Base-by-base conservation (phyloP, 2,329 filamentous ascomycete genomes). In the Helicocarpus griseus region DNA sequence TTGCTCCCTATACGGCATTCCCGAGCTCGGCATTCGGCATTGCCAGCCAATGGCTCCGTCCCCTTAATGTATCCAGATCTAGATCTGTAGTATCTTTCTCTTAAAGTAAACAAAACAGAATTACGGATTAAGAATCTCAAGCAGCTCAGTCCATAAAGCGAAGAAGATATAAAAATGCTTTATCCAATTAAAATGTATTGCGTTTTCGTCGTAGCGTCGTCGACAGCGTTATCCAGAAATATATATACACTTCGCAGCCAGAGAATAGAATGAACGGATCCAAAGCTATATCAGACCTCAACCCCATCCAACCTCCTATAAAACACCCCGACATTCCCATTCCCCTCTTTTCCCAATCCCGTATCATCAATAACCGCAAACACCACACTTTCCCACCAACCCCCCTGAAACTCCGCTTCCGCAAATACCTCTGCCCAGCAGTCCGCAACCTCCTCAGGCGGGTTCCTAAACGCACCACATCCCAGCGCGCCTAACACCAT, bases 401-500 rank as follows among this genome's bases (percentile, higher is more conserved):
- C 78, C 1, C 79, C 77, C 28, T 64, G 57, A 53, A 82, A 83
- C 66, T 85, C 80, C 1, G 55, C 35, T 61, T 84, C 79, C 19
- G 58, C 50, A 50, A 85, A 63, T 29, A 83, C 79, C 61, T 81
- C 76, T 41, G 70, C 61, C 71, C 80, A 86, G 56, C 79, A 80
- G 29, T 63, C 52, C 2, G 77, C 81, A 17, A 85, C 75, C 54
- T 80, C 77, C 36, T 65, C 63, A 0, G 72, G 71, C 8, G 82
- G 82, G 59, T 84, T 83, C 0, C 59, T 60, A 60, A 82, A 84
- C 1, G 77, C 80, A 3, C 82, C 82, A 57, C 81, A 86, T 0
- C 82, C 82, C 50, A 85, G 60, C 0, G 82, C 81, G 0, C 82
- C 82, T 1, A 86, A 69, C 1, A 85, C 78, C 1, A 56, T 24